Evolutionary conservation across 768 basidiomycete species (phyloP), one percentile per base, ranked within the genome.

Genomic region (Pulveroboletus sp.): DNA sequence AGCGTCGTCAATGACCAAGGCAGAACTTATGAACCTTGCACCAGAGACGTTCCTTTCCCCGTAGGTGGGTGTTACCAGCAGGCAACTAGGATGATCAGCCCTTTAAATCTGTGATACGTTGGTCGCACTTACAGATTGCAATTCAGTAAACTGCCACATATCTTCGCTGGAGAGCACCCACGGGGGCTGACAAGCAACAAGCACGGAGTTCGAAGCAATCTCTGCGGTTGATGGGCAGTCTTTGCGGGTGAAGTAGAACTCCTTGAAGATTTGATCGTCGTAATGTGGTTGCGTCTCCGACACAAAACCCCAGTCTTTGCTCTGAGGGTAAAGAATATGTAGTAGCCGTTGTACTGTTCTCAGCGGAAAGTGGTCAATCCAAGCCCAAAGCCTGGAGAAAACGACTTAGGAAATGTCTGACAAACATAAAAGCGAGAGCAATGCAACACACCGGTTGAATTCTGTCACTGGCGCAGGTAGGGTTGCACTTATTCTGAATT

Each of bases 151-250:
- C 56, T 78, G 75, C 56, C 72, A 68, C 53, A 83, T 68, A 58
- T 82, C 80, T 52, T 74, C 71, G n/a, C 62, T 58, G 11, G 77
- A 77, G 35, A 83, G 72, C 20, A 81, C 68, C 76, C 78, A 82
- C 6, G 81, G 80, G 3, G 82, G 78, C 59, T 83, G 81, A 54
- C 78, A 78, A n/a, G 75, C 80, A 35, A 84, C 62, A 4, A 80
- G 62, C 17, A 83, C 67, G 37, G 73, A 71, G 27, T 63, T 64
- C 24, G 53, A 65, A 37, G 61, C 60, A 26, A 66, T 63, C 24
- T 59, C 56, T 30, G 64, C 54, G 11, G 62, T 65, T 3, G 59
- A 49, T 5, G 58, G 43, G 19, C 51, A 47, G 3, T 52, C 50
- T 19, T 46, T 52, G 10, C 60, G 56, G 8, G 71, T 64, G 73